phyloP scores from a whole-genome alignment of 1,284 basidiomycete species.

The Boletus albobrunnescens region DNA sequence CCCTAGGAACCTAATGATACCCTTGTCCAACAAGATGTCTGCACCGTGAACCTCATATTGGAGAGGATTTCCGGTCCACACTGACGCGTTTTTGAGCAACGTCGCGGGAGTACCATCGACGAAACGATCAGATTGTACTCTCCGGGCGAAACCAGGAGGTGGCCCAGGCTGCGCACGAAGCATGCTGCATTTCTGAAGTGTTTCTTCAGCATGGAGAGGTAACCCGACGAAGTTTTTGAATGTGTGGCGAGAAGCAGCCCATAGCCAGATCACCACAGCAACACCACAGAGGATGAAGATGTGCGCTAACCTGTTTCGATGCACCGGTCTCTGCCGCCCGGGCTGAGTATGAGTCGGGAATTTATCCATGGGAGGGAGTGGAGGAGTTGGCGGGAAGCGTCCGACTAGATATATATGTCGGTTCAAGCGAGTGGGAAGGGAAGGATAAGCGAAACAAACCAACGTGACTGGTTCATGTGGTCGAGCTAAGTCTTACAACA shows the following conservation, averaged over 20 bases:
- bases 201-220: constrained; percentile 26
- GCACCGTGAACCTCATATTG: constrained; percentile 51
- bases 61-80: constrained; percentile 65
- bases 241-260: constrained; percentile 15
- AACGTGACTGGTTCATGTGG: not conserved
- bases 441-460: not conserved
- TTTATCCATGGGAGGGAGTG: constrained; percentile 26
- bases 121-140: constrained; percentile 57
- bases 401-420: not conserved
- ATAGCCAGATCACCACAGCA: constrained; percentile 18
- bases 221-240: constrained; percentile 14
- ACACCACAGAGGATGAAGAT: constrained; percentile 20
- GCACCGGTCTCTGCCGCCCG: constrained; percentile 4
- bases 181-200: constrained; percentile 28
- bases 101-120: constrained; percentile 51
- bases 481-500: not conserved
- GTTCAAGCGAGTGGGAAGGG: not conserved
- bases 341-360: constrained; percentile 19
- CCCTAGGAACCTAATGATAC: constrained; percentile 44
- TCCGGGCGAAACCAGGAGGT: constrained; percentile 36
- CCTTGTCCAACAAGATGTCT: constrained; percentile 45
- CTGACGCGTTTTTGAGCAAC: constrained; percentile 61
- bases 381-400: not conserved
- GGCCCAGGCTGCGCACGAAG: constrained; percentile 30
- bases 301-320: constrained; percentile 12